Percentiles rank a stretch among this genome's conserved stretches.
phyloP scores from a whole-genome alignment of 1,139 yeast genomes.

The Hansenula sp. region DNA sequence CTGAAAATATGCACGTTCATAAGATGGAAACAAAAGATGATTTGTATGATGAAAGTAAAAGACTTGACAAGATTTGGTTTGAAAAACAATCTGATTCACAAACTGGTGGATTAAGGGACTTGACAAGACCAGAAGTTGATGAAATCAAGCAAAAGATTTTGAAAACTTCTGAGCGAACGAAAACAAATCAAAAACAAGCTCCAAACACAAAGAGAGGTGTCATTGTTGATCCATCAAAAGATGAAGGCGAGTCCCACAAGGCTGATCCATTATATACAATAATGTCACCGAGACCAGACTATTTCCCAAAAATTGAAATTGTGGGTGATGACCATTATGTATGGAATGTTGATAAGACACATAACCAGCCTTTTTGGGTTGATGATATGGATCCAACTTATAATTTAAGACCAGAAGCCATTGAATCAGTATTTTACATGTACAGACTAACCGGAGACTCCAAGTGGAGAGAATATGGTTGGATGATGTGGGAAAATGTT shows the following conservation, averaged over 20 bases:
- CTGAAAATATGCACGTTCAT: constrained; percentile 36
- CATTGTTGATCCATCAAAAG: background rate
- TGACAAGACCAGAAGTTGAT: background rate
- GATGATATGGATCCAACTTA: constrained; percentile 45
- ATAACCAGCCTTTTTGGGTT: constrained; percentile 30
- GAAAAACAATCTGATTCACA: background rate
- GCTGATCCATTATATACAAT: background rate
- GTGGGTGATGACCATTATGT: constrained; percentile 7
- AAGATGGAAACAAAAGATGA: constrained; percentile 21
- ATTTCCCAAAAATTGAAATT: constrained; percentile 5
- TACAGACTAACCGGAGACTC: constrained; percentile 72
- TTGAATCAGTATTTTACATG: constrained; percentile 71
- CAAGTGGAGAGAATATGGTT: constrained; percentile 68
- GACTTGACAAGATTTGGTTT: constrained; percentile 4
- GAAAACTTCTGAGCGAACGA: background rate
- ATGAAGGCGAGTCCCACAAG: background rate
- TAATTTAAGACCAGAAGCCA: constrained; percentile 69
- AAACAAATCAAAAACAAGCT: too few relatives aligned
- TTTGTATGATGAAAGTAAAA: constrained; percentile 29
- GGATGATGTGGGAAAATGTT: constrained; percentile 56
- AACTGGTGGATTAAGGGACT: background rate
- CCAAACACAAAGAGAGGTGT: background rate
- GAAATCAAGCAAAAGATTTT: background rate
- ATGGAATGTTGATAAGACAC: constrained; percentile 11
- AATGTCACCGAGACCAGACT: background rate